Evolutionary conservation across 2,329 filamentous ascomycete species (phyloP).

Genomic region (Nigrospora oryzae): DNA sequence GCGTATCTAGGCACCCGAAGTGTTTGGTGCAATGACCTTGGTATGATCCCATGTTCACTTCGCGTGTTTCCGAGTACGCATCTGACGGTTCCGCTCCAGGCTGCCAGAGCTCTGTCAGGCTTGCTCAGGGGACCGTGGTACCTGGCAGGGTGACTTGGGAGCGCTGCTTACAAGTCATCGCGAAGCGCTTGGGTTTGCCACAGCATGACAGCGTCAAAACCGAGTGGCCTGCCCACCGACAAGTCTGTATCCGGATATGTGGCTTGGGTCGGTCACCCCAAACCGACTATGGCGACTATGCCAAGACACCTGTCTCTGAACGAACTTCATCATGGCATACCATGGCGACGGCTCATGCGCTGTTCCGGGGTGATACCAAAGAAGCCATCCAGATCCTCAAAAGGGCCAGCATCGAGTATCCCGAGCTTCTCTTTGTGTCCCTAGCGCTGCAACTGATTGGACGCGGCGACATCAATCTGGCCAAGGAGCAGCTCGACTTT

Average conservation of each 20-base stretch:
- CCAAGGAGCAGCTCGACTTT: constrained; percentile 46
- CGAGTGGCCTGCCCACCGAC: constrained; percentile 59
- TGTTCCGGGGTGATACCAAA: constrained; percentile 63
- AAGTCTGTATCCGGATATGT: constrained; percentile 68
- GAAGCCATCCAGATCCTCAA: constrained; percentile 64
- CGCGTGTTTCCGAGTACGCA: neutral
- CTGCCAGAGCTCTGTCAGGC: constrained; percentile 35
- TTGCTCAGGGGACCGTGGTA: constrained; percentile 32
- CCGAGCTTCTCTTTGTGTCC: constrained; percentile 60
- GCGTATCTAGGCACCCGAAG: constrained; percentile 67
- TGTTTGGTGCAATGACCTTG: constrained; percentile 64
- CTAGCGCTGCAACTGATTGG: constrained; percentile 57
- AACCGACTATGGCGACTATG: constrained; percentile 31
- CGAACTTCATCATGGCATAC: constrained; percentile 53
- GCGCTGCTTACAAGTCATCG: constrained; percentile 53
- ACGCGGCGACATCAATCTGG: constrained; percentile 33
- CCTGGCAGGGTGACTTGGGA: constrained; percentile 50
- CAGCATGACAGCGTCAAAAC: constrained; percentile 57
- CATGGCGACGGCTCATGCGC: constrained; percentile 66
- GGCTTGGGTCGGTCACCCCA: constrained; percentile 56
- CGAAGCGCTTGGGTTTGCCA: constrained; percentile 52
- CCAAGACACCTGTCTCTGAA: constrained; percentile 33
- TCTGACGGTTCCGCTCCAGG: constrained; percentile 25
- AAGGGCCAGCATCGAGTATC: constrained; percentile 51
- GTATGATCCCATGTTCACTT: constrained; percentile 27